Evolutionary conservation across 352 stramenopile genomes (phyloP), one percentile per base, ranked within the genome.

Genomic region (Thraustochytrium sp.): DNA sequence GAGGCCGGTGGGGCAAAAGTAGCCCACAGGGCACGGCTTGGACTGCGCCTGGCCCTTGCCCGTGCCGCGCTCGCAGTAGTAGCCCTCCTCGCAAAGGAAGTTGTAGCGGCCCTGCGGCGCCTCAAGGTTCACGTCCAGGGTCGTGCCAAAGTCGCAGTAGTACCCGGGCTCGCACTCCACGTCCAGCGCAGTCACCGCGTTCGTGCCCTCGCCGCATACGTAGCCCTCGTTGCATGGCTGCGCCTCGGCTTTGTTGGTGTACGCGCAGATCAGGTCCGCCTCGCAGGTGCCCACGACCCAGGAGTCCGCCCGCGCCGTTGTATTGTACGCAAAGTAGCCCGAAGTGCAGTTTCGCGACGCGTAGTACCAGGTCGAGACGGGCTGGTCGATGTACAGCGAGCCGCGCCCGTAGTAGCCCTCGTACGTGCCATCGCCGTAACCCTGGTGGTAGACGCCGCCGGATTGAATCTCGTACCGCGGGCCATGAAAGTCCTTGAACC

Each of bases 221-320:
- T 95, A 98, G 4, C 94, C 95, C 88, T 97, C 92, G 0, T 91
- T 90, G 86, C 95, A 99, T 26, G 94, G 88, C 72, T 97, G 92
- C 13, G 93, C 92, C 86, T 98, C 90, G 0, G 92, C 76, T 18
- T 73, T 85, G 23, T 84, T 68, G 53, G 75, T 68, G 26, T 86
- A 87, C 54, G 92, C 89, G 85, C 96, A 98, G 46, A 98, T 97
- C 2, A 96, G 85, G 86, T 99, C 96, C 11, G 94, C 95, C 86
- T 99, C 96, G 80, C 96, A 99, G 21, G 94, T 98, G 2, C 96
- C 96, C 18, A 92, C 92, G 80, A 97, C 98, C 91, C 94, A 98
- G 85, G 95, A 89, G 34, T 93, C 92, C 34, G 91, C 80, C 34
- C 86, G 87, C n/a, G 62, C 42, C 1, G 75, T 74, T 29, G 89